A percentile compares a stretch with the other conserved stretches of the same genome.
phyloP scores from a whole-genome alignment of 1,284 basidiomycete species.

The Moesziomyces aphidis region DNA sequence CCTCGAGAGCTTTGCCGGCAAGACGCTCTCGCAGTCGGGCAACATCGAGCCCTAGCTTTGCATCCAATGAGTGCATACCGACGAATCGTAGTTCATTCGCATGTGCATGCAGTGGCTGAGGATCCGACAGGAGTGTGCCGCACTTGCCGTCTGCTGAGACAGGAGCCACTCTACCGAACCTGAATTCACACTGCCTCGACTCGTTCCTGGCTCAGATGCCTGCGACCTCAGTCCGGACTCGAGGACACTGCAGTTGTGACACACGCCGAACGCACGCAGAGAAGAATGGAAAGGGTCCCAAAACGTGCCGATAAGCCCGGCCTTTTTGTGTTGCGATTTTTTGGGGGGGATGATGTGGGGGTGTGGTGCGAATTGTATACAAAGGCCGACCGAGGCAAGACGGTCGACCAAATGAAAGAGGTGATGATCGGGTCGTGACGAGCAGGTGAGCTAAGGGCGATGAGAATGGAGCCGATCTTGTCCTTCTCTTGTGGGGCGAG shows the following conservation, averaged over 20 bases:
- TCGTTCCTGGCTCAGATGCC: no score
- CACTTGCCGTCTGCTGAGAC: no score
- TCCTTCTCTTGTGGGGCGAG: not conserved
- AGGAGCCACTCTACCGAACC: no score
- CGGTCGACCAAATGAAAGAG: slow-evolving; percentile 4
- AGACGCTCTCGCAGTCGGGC: slow-evolving; percentile 73
- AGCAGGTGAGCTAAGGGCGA: not conserved
- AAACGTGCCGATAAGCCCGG: slow-evolving; percentile 37
- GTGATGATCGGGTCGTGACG: slow-evolving; percentile 11
- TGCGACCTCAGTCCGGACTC: no score
- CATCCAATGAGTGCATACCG: no score
- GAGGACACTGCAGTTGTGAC: not conserved
- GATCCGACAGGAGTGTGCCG: no score
- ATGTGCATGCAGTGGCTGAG: no score
- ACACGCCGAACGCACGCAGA: not conserved
- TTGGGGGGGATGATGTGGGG: slow-evolving; percentile 8
- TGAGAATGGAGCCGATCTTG: not conserved
- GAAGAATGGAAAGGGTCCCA: slow-evolving; percentile 21
- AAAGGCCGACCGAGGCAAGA: slow-evolving; percentile 6
- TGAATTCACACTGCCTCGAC: no score
- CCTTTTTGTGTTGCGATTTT: slow-evolving; percentile 42
- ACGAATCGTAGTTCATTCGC: no score
- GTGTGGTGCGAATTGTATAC: slow-evolving; percentile 26
- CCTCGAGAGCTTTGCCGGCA: slow-evolving; percentile 81
- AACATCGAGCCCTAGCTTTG: slow-evolving; percentile 40